Base-by-base conservation (phyloP, 2,329 filamentous ascomycete species). In the Botryotinia narcissicola region DNA sequence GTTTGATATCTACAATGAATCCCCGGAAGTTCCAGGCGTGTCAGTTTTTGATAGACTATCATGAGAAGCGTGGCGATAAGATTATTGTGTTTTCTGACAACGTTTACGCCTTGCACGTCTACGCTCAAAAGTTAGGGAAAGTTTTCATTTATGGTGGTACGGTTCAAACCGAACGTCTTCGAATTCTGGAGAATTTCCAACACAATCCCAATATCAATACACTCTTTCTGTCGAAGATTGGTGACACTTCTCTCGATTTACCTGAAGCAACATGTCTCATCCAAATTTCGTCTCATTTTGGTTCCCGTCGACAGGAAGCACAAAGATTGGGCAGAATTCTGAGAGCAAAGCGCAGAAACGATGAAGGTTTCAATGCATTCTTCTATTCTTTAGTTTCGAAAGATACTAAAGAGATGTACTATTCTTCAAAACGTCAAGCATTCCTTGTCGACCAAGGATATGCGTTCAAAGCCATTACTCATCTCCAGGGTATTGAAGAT, bases 1-100 rank as follows among this genome's bases (percentile, higher is more conserved):
- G 87, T 14, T 82, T 93, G 10, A 88, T 98, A 3, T 98, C 96
- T 79, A 97, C 97, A 77, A 98, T 99, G 95, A 99, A 99, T 79
- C 96, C 96, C 1, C 88, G 92, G 77, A 99, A 99, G 83, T 97
- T 98, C 81, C 96, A 98, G 82, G 95, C 95, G 0, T 97, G 94
- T 79, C 95, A 99, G 81, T 98, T 96, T 80, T 87, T 99, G n/a
- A 98, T 99, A 81, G 93, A 98, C 82, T 98, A 97, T 80, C 96
- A 99, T 82, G 95, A 98, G 83, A 91, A 90, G 72, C 89, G 96
- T 75, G 95, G 96, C 46, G 96, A 98, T 85, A 98, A 98, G 83
- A 94, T 98, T 78, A 98, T 98, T 76, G 95, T 99, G 61, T 98
- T 98, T 82, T 97, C 94, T 0, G 96, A 99, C 82, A 98, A 98